Percentiles rank a stretch among this genome's conserved stretches.
These are phyloP conservation scores for Rubia occidens DNA, from an alignment of 305 asterid genomes.

Conservation along the genomic window DNA sequence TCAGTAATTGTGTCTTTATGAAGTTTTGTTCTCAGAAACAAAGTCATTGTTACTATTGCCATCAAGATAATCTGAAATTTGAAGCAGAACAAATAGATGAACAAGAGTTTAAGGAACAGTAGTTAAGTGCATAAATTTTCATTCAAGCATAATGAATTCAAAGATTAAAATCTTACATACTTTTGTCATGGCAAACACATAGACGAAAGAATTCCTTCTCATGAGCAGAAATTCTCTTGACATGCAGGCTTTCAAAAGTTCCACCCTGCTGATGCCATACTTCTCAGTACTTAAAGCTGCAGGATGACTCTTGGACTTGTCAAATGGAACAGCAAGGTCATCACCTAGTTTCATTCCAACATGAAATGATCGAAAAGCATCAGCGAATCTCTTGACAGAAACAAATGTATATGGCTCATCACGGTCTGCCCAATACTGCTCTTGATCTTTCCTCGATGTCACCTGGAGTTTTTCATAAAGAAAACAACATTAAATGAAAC, in stretches of 20 bases:
- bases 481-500: neutral
- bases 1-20: conserved; percentile 18
- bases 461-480: conserved; percentile 23
- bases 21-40: conserved; percentile 47
- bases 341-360: conserved; percentile 31
- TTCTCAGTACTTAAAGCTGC: conserved; percentile 39
- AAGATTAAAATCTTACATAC: conserved; percentile 21
- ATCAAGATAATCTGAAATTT: conserved; percentile 30
- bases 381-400: conserved; percentile 32
- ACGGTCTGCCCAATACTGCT: conserved; percentile 41
- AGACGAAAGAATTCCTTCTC: conserved; percentile 46
- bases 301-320: conserved; percentile 42
- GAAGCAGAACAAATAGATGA: conserved; percentile 1
- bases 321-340: conserved; percentile 33
- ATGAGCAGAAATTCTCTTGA: conserved; percentile 42
- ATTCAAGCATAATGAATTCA: neutral
- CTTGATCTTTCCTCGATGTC: conserved; percentile 54
- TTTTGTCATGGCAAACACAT: conserved; percentile 33
- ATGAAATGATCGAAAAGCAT: conserved; percentile 36
- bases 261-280: conserved; percentile 30
- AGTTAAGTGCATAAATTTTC: neutral
- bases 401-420: conserved; percentile 41
- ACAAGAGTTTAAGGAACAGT: neutral
- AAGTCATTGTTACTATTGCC: conserved; percentile 34
- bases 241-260: conserved; percentile 35